Conservation (phyloP, 2,329 filamentous ascomycete species). For the Grosmannia penicillata region DNA sequence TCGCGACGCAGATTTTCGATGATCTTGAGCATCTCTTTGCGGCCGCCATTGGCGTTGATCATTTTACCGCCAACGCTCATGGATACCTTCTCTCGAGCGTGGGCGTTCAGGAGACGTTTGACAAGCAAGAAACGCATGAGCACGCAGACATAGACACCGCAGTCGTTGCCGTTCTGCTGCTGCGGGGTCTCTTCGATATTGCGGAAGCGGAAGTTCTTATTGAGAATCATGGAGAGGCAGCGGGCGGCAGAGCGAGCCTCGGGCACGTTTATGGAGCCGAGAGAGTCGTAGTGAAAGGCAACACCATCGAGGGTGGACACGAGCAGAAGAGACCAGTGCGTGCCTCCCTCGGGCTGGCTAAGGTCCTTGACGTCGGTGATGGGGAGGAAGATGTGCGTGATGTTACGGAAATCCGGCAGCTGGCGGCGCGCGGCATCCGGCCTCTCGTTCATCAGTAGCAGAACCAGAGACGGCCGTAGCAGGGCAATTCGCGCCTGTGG, state of each 20-base stretch:
- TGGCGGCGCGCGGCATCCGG: conserved; percentile 12
- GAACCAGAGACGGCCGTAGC: conserved; percentile 84
- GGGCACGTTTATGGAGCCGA: conserved; percentile 58
- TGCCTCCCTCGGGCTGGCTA: conserved; percentile 69
- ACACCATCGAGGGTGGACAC: conserved; percentile 80
- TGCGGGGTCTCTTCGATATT: conserved; percentile 76
- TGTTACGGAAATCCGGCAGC: conserved; percentile 64
- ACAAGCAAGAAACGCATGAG: conserved; percentile 89
- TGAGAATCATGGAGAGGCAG: conserved; percentile 56
- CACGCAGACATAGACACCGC: conserved; percentile 90
- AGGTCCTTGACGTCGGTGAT: conserved; percentile 79
- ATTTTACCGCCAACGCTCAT: conserved; percentile 85
- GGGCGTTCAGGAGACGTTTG: conserved; percentile 64
- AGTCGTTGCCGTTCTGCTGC: conserved; percentile 86
- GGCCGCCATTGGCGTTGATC: conserved; percentile 63
- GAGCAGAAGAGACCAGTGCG: conserved; percentile 87
- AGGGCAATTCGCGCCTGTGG: conserved; percentile 78
- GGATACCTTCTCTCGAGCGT: conserved; percentile 71
- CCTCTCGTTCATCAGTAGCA: conserved; percentile 63
- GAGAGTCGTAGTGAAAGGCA: conserved; percentile 91
- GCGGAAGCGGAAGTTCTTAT: conserved; percentile 55
- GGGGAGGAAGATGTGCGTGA: conserved; percentile 89
- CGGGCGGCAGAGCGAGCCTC: conserved; percentile 57
- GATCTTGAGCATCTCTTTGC: conserved; percentile 83
- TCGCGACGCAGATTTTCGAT: conserved; percentile 81